Conservation (phyloP, 768 basidiomycete genomes). For the Naganishia antarctica region DNA sequence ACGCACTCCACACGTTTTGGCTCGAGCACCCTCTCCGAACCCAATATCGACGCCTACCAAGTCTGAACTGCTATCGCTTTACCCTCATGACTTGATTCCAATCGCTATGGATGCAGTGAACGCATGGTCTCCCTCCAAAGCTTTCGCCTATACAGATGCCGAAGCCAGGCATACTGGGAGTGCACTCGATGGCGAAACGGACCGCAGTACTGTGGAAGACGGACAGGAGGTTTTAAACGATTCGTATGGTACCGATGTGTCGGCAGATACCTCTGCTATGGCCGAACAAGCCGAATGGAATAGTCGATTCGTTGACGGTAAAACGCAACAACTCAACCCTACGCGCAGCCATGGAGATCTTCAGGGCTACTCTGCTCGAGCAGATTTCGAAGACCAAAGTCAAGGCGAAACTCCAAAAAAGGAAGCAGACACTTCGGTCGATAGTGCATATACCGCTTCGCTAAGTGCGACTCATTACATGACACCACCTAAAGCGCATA, state of each 20-base stretch:
- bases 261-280: background rate
- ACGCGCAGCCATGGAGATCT: too few species aligned
- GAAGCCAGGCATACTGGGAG: background rate
- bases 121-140: conserved; percentile 11
- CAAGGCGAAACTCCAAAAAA: background rate
- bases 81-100: conserved; percentile 1
- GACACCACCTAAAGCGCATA: conserved; percentile 2
- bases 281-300: background rate
- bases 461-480: background rate
- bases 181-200: background rate
- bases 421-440: conserved; percentile 4
- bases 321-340: background rate
- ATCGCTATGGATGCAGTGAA: conserved; percentile 13
- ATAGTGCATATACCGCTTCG: background rate
- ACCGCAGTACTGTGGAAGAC: background rate
- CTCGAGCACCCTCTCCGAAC: background rate
- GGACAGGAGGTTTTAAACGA: conserved; percentile 4
- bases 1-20: too few species aligned
- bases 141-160: conserved; percentile 6
- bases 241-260: background rate
- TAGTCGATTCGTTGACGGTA: background rate
- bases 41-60: background rate
- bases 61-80: background rate
- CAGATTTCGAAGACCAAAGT: background rate
- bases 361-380: background rate